Evolutionary conservation across 768 basidiomycete genomes (phyloP).

Genomic region (Boletus rubescentipes): DNA sequence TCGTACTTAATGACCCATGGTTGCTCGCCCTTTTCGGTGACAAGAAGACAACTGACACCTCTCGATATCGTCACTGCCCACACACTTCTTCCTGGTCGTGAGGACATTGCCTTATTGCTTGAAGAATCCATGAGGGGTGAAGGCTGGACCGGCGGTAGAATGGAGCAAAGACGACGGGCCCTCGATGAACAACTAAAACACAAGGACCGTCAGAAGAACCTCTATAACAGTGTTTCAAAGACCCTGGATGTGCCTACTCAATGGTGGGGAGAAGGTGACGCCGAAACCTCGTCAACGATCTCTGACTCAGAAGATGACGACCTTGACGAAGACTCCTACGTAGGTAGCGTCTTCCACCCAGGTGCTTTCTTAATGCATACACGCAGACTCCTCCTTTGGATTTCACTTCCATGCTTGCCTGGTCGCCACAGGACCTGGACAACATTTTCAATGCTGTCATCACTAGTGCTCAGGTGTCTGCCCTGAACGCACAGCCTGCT

Average conservation of each 20-base stretch:
- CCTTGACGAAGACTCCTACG: constrained; percentile 49
- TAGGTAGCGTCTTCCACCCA: constrained; percentile 25
- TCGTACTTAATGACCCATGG: constrained; percentile 93
- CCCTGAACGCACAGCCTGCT: constrained; percentile 82
- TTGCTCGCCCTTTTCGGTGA: constrained; percentile 77
- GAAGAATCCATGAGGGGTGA: constrained; percentile 85
- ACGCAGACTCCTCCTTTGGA: constrained; percentile 69
- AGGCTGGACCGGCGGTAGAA: constrained; percentile 78
- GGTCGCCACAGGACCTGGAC: constrained; percentile 76
- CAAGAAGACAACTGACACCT: constrained; percentile 77
- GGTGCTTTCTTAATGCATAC: constrained; percentile 6
- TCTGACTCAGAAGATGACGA: constrained; percentile 53
- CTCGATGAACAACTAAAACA: constrained; percentile 59
- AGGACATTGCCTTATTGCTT: constrained; percentile 83
- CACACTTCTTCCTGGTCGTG: constrained; percentile 74
- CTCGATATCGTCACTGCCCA: constrained; percentile 89
- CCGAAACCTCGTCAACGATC: constrained; percentile 43
- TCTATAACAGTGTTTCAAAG: constrained; percentile 59
- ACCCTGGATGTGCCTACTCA: constrained; percentile 53
- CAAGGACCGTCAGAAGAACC: constrained; percentile 48
- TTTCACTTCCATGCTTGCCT: constrained; percentile 90
- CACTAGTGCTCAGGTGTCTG: constrained; percentile 65
- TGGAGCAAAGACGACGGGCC: constrained; percentile 64
- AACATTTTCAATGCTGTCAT: constrained; percentile 82
- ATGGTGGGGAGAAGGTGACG: constrained; percentile 65